Base-by-base conservation (phyloP, 345 rosid species). In the Rhodamnia argentea region DNA sequence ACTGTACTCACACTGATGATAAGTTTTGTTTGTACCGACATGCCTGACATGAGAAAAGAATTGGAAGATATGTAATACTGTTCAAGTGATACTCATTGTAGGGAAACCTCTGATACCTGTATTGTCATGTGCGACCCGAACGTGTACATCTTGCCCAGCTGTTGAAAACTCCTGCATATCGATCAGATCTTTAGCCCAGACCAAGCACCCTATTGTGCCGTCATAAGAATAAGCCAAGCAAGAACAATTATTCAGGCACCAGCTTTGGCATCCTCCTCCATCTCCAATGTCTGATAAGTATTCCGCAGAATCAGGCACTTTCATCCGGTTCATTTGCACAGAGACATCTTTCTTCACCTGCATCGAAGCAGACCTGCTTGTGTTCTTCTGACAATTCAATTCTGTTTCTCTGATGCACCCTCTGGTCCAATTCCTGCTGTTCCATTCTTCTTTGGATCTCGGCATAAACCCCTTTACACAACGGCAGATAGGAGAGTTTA, bases 401-500 rank as follows among this genome's bases (percentile, higher is more conserved):
- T 24, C 37, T 5, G 7, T 75, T 60, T 86, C 85, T 87, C 88
- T 85, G 7, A 42, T 62, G 64, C 90, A 91, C 6, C 90, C 90
- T 1, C 70, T 86, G 9, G 89, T 83, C 32, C 85, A 83, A 26
- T 85, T 87, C 51, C 88, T 82, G 23, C 44, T 47, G 37, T 20
- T 47, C 93, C 90, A 85, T 29, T 81, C 76, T 18, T 42, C n/a
- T 1, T 13, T 11, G 3, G 58, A 76, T 58, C 82, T 88, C 3
- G 85, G 94, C 37, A 56, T 83, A 74, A 88, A 92, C 14, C 93
- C 93, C 1, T 81, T 85, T 22, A 89, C 51, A n/a, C 93, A 92
- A 6, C 2, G 50, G 62, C 94, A 89, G 12, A 52, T 74, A 23
- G 84, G 75, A 20, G 12, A 40, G 6, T 51, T 84, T 3, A 50